Evolutionary conservation across 2,329 filamentous ascomycete species (phyloP), one percentile per base, ranked within the genome.

Genomic region (Talaromyces sp.): DNA sequence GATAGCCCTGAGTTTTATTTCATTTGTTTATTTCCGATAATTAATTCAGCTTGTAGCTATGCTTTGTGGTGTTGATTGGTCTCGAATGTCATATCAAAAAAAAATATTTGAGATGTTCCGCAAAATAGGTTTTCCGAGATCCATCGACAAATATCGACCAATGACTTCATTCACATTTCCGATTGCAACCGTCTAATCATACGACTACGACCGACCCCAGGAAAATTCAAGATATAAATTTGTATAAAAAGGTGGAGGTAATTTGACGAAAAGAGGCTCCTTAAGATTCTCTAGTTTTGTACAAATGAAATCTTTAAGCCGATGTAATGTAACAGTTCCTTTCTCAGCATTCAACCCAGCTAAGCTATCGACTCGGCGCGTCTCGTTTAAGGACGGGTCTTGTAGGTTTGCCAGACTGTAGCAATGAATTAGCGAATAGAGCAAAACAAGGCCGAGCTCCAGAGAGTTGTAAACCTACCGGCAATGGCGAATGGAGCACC

Each of bases 401-500:
- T 87, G 75, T 84, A 80, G 62, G 80, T 84, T 77, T 87, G 84
- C 84, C 84, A 87, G 71, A 85, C 84, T 87, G 70, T 68, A 51
- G 40, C 46, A 55, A 35, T 36, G 13, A 48, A 57, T 54, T 67
- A 67, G 69, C 73, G 61, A 69, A 65, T 36, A 36, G 4, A 37
- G 19, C 10, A 35, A 22, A 10, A 25, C 13, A 22, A 10, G 13
- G 7, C 15, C 25, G 8, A 33, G 21, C 43, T 25, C 9, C 9
- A 19, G 56, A 56, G 36, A 50, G 64, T 17, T 6, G 19, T 25
- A 11, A 39, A 66, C 82, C 78, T 80, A 87, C 84, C 81, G 69
- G 84, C 84, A 76, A 86, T 80, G 71, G 73, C 80, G 75, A 87
- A 86, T 56, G 84, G 84, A 63, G 79, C 66, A 62, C 73, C 72